Conservation (phyloP, 2,329 filamentous ascomycete genomes). For the Chaetomiaceae sp. region DNA sequence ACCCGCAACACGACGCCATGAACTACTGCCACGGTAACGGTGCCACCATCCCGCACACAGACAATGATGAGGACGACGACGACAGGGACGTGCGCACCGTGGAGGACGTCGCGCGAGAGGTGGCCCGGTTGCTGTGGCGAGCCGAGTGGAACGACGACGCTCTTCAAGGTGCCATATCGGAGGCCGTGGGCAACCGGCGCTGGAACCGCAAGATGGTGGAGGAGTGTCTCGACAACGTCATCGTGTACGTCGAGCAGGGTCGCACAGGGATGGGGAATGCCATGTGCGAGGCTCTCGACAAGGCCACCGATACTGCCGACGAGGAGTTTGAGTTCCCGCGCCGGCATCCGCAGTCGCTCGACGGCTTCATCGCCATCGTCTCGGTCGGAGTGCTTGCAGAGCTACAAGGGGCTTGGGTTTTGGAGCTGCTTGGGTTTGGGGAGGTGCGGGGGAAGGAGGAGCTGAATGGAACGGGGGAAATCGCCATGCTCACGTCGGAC, state of each 20-base stretch:
- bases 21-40: conserved; percentile 1
- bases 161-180: conserved; percentile 15
- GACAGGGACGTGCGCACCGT: conserved; percentile 2
- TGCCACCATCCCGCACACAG: background rate
- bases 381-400: conserved; percentile 22
- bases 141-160: conserved; percentile 19
- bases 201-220: conserved; percentile 23
- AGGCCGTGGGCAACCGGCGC: conserved; percentile 8
- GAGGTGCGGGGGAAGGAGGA: conserved; percentile 14
- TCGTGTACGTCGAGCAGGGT: conserved; percentile 21
- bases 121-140: conserved; percentile 15
- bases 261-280: conserved; percentile 17
- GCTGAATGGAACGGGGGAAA: conserved; percentile 1
- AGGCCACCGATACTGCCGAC: conserved; percentile 19
- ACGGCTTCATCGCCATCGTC: conserved; percentile 25
- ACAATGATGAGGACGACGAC: background rate
- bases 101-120: conserved; percentile 12
- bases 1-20: conserved; percentile 10
- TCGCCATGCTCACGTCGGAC: conserved; percentile 18
- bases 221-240: conserved; percentile 20
- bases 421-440: conserved; percentile 25
- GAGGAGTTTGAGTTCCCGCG: conserved; percentile 21
- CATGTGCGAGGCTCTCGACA: conserved; percentile 23
- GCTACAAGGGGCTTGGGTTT: conserved; percentile 23
- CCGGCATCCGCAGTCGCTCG: conserved; percentile 18